Base-by-base conservation (phyloP, 1,139 yeast genomes). In the Pichia norvegensis region DNA sequence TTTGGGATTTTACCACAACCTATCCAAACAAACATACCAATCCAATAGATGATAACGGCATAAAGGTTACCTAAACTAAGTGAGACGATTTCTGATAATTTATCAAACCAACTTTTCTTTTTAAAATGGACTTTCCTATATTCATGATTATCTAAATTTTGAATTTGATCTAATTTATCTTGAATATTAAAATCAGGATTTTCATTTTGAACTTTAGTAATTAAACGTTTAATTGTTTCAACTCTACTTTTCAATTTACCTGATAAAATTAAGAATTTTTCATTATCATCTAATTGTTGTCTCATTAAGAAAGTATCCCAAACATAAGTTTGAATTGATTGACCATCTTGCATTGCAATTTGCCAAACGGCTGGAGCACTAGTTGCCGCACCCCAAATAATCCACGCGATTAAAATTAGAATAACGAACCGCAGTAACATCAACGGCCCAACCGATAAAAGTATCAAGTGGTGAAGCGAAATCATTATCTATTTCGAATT, bases 271-370 rank as follows among this genome's bases (percentile, higher is more conserved):
- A 58, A 44, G 20, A 56, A 46, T 19, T 45, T 51, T 17, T 52
- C 51, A 33, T 53, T 48, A 23, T 57, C 55, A 44, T 61, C 62
- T 43, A 65, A 50, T 47, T 67, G 72, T 49, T 67, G 70, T 52
- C 72, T 62, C 67, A 65, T 68, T 43, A 68, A 52, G 17, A 67
- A 51, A 0, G 72, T 65, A 47, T 67, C 70, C 65, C 69, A 67
- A 27, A 66, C 48, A 50, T 67, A 67, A 43, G 67, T 55, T 47
- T 66, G 70, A 42, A 68, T 64, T 1, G 71, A 65, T 49, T 65
- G 67, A 20, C 68, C 70, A 55, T 68, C 71, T 47, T 66, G 68
- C 67, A 67, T 67, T 5, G 63, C 65, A 37, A 67, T 66, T 53
- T 68, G 71, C 72, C 72, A 67, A 41, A 56, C 57, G 42, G 55